Conservation (phyloP, 305 asterid genomes). For the Ruellia speciosa region DNA sequence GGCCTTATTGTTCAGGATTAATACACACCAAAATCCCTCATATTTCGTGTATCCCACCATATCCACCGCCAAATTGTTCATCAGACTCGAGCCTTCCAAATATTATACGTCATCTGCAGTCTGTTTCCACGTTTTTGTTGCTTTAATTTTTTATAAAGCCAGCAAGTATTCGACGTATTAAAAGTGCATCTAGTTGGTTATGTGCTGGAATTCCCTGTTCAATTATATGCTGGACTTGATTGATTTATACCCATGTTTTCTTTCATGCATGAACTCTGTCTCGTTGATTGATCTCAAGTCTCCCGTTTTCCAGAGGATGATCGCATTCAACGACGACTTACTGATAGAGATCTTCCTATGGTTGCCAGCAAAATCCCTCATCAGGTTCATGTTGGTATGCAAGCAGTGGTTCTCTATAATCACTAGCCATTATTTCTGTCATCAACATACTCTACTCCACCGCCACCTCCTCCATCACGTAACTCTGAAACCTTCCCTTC, state of each 20-base stretch:
- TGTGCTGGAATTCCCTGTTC: not conserved
- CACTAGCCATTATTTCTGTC: constrained; percentile 25
- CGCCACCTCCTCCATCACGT: constrained; percentile 4
- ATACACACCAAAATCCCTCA: too few species aligned
- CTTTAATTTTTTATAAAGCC: too few species aligned
- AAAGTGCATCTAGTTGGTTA: not conserved
- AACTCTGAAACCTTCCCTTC: constrained; percentile 19
- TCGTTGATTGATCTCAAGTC: not conserved
- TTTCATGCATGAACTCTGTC: not conserved
- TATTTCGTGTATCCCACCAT: too few species aligned
- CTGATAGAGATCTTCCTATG: constrained; percentile 26
- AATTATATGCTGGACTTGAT: constrained; percentile 1
- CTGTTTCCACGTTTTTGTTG: too few species aligned
- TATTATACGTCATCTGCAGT: too few species aligned
- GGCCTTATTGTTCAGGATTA: too few species aligned
- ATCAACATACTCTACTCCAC: constrained; percentile 23
- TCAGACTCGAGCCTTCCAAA: too few species aligned
- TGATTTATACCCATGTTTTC: not conserved
- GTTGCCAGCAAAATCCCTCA: constrained; percentile 30
- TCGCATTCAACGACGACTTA: constrained; percentile 14
- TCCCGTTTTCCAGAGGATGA: constrained; percentile 7
- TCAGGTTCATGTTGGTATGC: constrained; percentile 32
- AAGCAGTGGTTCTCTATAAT: constrained; percentile 28
- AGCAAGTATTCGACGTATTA: too few species aligned
- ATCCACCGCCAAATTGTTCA: too few species aligned